These are phyloP conservation scores for Begonia fuchsioides DNA, from an alignment of 306 rosid genomes.

Conservation along the genomic window DNA sequence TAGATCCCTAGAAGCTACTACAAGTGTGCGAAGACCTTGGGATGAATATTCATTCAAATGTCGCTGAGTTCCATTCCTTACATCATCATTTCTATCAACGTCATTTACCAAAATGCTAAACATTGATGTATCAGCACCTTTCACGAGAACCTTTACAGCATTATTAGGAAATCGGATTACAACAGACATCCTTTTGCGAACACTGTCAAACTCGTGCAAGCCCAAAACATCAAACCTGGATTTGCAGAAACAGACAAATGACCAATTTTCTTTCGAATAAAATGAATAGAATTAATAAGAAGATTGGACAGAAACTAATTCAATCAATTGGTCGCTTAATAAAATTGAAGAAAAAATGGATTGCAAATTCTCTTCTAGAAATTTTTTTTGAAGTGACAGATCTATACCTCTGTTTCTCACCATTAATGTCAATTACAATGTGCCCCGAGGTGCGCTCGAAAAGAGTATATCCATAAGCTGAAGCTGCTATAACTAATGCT, in stretches of 20 bases:
- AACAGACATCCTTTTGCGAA: slow-evolving; percentile 94
- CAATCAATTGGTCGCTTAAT: no score
- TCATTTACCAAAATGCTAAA: slow-evolving; percentile 45
- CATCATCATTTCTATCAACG: slow-evolving; percentile 16
- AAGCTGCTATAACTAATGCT: slow-evolving; percentile 89
- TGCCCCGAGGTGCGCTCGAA: slow-evolving; percentile 97
- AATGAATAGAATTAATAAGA: no score
- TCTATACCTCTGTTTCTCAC: slow-evolving; percentile 91
- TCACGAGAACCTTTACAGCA: slow-evolving; percentile 75
- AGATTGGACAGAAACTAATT: no score
- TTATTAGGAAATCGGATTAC: slow-evolving; percentile 78
- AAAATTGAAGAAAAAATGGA: no score
- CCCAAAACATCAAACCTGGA: slow-evolving; percentile 94
- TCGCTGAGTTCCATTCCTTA: slow-evolving; percentile 34
- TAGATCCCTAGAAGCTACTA: slow-evolving; percentile 69
- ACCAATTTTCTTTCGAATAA: no score
- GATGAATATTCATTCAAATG: slow-evolving; percentile 77
- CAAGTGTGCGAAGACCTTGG: slow-evolving; percentile 83
- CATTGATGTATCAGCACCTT: slow-evolving; percentile 93
- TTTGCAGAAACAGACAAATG: slow-evolving; percentile 8
- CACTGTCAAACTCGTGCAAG: slow-evolving; percentile 90
- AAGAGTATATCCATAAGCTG: slow-evolving; percentile 89
- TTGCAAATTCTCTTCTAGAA: neutral
- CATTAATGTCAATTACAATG: slow-evolving; percentile 72
- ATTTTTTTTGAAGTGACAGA: slow-evolving; percentile 20